phyloP scores from a whole-genome alignment of 257 asterid species.

The Nicotiana otophora region DNA sequence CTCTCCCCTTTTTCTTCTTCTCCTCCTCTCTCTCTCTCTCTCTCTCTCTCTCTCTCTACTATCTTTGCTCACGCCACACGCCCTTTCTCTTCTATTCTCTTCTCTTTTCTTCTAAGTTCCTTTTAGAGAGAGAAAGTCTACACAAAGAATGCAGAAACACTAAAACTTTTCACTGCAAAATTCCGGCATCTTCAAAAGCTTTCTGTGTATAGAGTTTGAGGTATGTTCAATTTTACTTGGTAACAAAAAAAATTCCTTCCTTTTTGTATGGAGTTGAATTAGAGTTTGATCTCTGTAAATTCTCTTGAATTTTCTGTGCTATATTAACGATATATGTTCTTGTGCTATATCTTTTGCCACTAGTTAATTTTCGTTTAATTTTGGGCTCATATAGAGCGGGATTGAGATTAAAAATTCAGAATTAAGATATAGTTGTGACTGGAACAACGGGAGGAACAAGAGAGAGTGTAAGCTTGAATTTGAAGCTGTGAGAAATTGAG shows the following conservation, averaged over 20 bases:
- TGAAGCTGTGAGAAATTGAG: neutral
- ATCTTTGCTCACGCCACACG: conserved; percentile 32
- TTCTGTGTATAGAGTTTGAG: neutral
- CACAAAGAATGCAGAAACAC: conserved; percentile 17
- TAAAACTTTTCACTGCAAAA: neutral
- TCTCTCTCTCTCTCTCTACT: conserved; percentile 39
- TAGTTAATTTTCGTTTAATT: neutral
- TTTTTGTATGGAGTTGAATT: neutral
- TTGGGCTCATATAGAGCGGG: neutral
- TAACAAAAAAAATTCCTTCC: too few species aligned
- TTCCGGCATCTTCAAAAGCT: neutral
- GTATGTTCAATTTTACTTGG: neutral
- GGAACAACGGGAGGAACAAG: neutral
- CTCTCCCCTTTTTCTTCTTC: conserved; percentile 27
- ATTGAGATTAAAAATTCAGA: neutral
- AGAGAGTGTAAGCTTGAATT: neutral
- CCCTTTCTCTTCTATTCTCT: conserved; percentile 8
- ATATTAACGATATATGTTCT: neutral
- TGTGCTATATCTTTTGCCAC: neutral
- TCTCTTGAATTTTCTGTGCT: neutral
- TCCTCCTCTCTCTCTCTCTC: neutral
- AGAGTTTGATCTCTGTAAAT: neutral
- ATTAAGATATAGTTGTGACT: neutral
- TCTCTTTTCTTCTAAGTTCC: neutral
- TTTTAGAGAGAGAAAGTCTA: conserved; percentile 7